Conservation (phyloP, 148 eudicot genomes). For the Nepenthes mirabilis region DNA sequence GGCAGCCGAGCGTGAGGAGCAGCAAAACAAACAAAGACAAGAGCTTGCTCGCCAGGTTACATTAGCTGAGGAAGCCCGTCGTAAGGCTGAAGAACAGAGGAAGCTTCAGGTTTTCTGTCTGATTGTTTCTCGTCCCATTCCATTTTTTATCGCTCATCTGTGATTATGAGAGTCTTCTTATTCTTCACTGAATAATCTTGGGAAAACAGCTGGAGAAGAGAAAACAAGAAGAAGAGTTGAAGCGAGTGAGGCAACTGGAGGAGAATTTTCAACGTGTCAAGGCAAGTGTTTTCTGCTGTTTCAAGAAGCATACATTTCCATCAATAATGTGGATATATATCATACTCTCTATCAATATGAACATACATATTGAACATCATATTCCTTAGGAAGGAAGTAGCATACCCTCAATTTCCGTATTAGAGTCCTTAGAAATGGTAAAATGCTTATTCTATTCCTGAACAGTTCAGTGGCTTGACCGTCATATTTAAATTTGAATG, state of each 20-base stretch:
- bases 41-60: slow-evolving; percentile 86
- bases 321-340: no score
- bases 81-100: slow-evolving; percentile 87
- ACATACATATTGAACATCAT: no score
- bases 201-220: slow-evolving; percentile 78
- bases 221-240: slow-evolving; percentile 92
- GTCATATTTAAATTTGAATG: no score
- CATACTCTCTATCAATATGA: background rate
- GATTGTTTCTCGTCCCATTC: background rate
- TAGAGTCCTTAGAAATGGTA: no score
- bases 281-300: slow-evolving; percentile 24
- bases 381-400: background rate
- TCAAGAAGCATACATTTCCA: background rate
- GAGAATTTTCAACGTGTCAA: slow-evolving; percentile 74
- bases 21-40: slow-evolving; percentile 57
- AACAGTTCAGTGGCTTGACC: no score
- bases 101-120: slow-evolving; percentile 53
- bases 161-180: background rate
- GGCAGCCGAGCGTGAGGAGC: slow-evolving; percentile 90
- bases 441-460: no score
- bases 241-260: slow-evolving; percentile 73
- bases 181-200: slow-evolving; percentile 7
- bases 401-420: no score
- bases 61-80: slow-evolving; percentile 81
- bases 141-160: background rate